Evolutionary conservation across 768 basidiomycete species (phyloP).

Genomic region (Rhizopogon sp.): DNA sequence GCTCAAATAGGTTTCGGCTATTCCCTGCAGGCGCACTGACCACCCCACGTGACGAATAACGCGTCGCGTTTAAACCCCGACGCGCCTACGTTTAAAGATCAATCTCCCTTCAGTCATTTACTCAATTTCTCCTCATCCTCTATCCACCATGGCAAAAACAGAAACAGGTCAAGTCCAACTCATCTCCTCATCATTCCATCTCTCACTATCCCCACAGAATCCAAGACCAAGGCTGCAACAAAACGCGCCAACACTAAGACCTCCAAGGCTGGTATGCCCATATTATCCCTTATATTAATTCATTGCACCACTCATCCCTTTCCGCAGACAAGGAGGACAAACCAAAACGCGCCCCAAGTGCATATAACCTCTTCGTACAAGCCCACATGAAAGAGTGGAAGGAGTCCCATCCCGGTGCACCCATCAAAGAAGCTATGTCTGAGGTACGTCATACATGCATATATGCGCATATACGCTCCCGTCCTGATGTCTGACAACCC

Average conservation of each 20-base stretch:
- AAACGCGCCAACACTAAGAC: constrained; percentile 45
- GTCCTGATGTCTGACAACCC: constrained; percentile 3
- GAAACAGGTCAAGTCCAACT: constrained; percentile 35
- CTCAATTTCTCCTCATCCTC: constrained; percentile 5
- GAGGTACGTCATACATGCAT: constrained; percentile 24
- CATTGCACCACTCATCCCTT: background rate
- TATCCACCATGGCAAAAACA: constrained; percentile 43
- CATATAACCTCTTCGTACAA: constrained; percentile 56
- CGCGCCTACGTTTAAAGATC: constrained; percentile 15
- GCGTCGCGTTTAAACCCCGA: constrained; percentile 14
- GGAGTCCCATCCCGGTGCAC: constrained; percentile 41
- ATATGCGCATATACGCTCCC: constrained; percentile 1
- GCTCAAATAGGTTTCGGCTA: constrained; percentile 21
- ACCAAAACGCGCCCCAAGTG: constrained; percentile 51
- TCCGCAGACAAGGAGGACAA: constrained; percentile 37
- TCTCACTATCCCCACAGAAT: constrained; percentile 30
- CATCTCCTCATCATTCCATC: background rate
- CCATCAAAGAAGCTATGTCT: constrained; percentile 50
- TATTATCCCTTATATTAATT: background rate
- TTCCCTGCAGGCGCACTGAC: constrained; percentile 13
- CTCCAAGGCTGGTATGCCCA: constrained; percentile 29
- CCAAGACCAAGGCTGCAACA: constrained; percentile 53
- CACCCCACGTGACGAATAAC: constrained; percentile 21
- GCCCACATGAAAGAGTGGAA: constrained; percentile 55
- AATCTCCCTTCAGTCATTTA: background rate